Conservation (phyloP, 31 red algal species). For the Porphyra umbilicalis region DNA sequence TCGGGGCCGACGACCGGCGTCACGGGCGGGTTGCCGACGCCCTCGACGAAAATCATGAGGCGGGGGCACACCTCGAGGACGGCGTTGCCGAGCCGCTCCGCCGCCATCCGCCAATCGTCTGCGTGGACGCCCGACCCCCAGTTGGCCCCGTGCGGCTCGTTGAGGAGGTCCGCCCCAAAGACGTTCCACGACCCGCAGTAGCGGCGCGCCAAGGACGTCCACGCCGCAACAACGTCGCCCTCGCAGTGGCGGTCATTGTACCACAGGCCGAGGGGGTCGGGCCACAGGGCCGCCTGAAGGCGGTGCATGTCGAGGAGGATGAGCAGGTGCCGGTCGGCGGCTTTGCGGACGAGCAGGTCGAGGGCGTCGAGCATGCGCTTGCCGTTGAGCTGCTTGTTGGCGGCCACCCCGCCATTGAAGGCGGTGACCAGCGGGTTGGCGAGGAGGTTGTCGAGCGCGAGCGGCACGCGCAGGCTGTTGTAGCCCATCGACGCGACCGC, state of each 20-base stretch:
- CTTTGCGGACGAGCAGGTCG: constrained; percentile 12
- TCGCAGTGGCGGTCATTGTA: constrained; percentile 27
- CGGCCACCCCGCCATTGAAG: constrained; percentile 9
- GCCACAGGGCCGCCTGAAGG: constrained; percentile 14
- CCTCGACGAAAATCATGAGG: constrained; percentile 47
- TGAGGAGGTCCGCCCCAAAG: constrained; percentile 56
- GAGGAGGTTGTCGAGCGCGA: constrained; percentile 41
- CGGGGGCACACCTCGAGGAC: constrained; percentile 42
- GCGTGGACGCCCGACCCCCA: constrained; percentile 19
- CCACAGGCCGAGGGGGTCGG: constrained; percentile 38
- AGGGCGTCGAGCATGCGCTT: constrained; percentile 23
- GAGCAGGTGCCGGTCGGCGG: constrained; percentile 36
- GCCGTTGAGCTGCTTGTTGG: constrained; percentile 33
- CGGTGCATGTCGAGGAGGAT: constrained; percentile 56
- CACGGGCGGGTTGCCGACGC: constrained; percentile 29
- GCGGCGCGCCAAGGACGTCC: constrained; percentile 19
- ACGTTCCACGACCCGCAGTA: constrained; percentile 57
- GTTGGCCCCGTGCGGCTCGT: constrained; percentile 45
- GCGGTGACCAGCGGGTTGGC: constrained; percentile 6
- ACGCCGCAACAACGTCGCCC: constrained; percentile 16
- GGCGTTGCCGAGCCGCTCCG: constrained; percentile 19
- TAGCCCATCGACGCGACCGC: constrained; percentile 1
- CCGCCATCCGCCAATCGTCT: not conserved
- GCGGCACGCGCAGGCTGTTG: constrained; percentile 44
- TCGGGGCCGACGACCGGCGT: not conserved